Evolutionary conservation across 768 basidiomycete genomes (phyloP).

Genomic region (Calvatia gigantea): DNA sequence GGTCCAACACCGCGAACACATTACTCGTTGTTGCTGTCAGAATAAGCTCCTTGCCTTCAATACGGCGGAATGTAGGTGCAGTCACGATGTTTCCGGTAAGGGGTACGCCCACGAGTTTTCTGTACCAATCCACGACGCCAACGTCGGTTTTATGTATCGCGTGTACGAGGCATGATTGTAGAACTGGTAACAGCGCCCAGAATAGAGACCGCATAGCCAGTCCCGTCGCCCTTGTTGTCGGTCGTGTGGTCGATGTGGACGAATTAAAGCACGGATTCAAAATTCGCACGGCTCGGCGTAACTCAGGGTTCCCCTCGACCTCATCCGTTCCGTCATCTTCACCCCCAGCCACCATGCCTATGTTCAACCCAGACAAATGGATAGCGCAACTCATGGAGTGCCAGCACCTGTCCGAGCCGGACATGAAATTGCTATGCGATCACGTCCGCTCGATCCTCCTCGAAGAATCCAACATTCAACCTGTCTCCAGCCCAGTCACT

Average conservation of each 20-base stretch:
- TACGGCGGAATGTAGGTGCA: conserved; percentile 57
- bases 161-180: conserved; percentile 22
- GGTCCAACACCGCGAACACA: conserved; percentile 71
- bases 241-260: not conserved
- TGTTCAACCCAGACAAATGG: conserved; percentile 65
- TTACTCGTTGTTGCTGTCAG: conserved; percentile 70
- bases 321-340: not conserved
- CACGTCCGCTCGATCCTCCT: conserved; percentile 85
- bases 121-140: conserved; percentile 88
- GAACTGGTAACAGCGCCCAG: conserved; percentile 16
- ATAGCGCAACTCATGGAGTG: conserved; percentile 85
- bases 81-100: conserved; percentile 44
- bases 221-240: not conserved
- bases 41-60: conserved; percentile 43
- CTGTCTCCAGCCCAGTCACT: conserved; percentile 90
- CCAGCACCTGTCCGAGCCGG: conserved; percentile 82
- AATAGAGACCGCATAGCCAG: conserved; percentile 26
- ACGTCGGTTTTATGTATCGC: conserved; percentile 73
- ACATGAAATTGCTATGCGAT: conserved; percentile 92
- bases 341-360: conserved; percentile 15
- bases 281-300: not conserved
- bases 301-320: not conserved
- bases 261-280: not conserved
- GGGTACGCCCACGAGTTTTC: conserved; percentile 70
- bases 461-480: conserved; percentile 97